Conservation (phyloP, 2,329 filamentous ascomycete genomes). For the Botrytis byssoidea region DNA sequence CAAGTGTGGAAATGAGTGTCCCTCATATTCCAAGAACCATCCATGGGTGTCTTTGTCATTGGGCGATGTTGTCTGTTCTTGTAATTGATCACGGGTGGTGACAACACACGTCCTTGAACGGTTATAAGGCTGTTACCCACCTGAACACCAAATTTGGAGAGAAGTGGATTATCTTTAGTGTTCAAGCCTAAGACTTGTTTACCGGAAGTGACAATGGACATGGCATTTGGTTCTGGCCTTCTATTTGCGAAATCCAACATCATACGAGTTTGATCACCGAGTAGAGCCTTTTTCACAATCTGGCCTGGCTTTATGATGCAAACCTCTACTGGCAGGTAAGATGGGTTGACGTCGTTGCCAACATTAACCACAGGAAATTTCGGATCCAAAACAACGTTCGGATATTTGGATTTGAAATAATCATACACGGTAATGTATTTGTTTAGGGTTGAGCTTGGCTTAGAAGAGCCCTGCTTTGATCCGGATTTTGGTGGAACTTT, state of each 20-base stretch:
- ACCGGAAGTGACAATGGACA: slow-evolving; percentile 60
- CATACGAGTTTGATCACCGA: slow-evolving; percentile 56
- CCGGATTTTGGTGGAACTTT: slow-evolving; percentile 37
- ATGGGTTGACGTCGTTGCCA: slow-evolving; percentile 55
- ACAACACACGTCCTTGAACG: slow-evolving; percentile 68
- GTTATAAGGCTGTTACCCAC: slow-evolving; percentile 61
- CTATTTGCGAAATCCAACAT: slow-evolving; percentile 76
- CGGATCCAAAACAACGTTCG: slow-evolving; percentile 49
- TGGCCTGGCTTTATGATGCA: slow-evolving; percentile 66
- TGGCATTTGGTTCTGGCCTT: slow-evolving; percentile 62
- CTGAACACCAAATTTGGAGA: slow-evolving; percentile 60
- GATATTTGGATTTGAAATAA: slow-evolving; percentile 55
- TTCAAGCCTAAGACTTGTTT: slow-evolving; percentile 58
- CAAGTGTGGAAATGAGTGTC: slow-evolving; percentile 55
- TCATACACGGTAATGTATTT: slow-evolving; percentile 55
- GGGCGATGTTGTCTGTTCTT: slow-evolving; percentile 31
- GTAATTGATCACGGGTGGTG: slow-evolving; percentile 62
- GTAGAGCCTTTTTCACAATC: slow-evolving; percentile 58
- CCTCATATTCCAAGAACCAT: slow-evolving; percentile 71
- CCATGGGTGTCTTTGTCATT: slow-evolving; percentile 31
- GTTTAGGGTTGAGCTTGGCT: slow-evolving; percentile 31
- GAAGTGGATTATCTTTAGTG: slow-evolving; percentile 38
- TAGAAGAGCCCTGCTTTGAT: slow-evolving; percentile 35
- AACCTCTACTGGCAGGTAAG: slow-evolving; percentile 66
- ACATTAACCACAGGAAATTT: slow-evolving; percentile 62